These are phyloP conservation scores for Exserohilum turcica DNA, from an alignment of 2,329 filamentous ascomycete species.

Conservation along the genomic window DNA sequence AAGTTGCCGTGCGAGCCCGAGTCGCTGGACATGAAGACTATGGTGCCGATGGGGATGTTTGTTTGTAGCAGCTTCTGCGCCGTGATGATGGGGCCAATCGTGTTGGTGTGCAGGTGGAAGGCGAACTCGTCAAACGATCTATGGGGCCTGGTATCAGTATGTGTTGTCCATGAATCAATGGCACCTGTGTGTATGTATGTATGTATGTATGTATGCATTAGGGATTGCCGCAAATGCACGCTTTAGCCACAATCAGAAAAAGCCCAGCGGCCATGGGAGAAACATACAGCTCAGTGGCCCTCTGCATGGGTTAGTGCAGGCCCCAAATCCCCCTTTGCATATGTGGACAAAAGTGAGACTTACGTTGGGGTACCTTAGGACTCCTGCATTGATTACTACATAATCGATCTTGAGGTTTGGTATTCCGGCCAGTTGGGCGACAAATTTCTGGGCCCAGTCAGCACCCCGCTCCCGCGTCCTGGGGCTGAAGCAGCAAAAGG, in stretches of 20 bases:
- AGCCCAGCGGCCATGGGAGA: constrained; percentile 24
- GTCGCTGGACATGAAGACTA: constrained; percentile 63
- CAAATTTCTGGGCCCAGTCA: constrained; percentile 48
- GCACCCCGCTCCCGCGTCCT: too few species aligned
- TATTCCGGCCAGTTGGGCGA: constrained; percentile 47
- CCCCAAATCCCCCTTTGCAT: constrained; percentile 20
- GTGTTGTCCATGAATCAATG: neutral
- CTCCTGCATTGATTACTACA: constrained; percentile 62
- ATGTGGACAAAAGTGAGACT: constrained; percentile 27
- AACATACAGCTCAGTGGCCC: constrained; percentile 58
- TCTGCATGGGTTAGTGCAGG: constrained; percentile 47
- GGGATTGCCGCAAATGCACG: constrained; percentile 22
- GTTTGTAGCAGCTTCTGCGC: constrained; percentile 59
- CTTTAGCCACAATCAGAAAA: constrained; percentile 26
- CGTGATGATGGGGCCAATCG: constrained; percentile 63
- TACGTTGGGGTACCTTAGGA: constrained; percentile 63
- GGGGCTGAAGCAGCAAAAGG: too few species aligned
- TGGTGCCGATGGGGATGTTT: constrained; percentile 54
- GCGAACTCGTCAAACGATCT: constrained; percentile 61
- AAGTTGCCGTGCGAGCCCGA: constrained; percentile 59
- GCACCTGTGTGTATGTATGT: constrained; percentile 2
- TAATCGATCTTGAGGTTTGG: constrained; percentile 57
- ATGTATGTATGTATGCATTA: constrained; percentile 10
- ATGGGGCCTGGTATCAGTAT: constrained; percentile 12
- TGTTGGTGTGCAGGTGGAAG: constrained; percentile 62